Evolutionary conservation across 192 early-diverging fungal species (phyloP).

Genomic region (Podila horticola): DNA sequence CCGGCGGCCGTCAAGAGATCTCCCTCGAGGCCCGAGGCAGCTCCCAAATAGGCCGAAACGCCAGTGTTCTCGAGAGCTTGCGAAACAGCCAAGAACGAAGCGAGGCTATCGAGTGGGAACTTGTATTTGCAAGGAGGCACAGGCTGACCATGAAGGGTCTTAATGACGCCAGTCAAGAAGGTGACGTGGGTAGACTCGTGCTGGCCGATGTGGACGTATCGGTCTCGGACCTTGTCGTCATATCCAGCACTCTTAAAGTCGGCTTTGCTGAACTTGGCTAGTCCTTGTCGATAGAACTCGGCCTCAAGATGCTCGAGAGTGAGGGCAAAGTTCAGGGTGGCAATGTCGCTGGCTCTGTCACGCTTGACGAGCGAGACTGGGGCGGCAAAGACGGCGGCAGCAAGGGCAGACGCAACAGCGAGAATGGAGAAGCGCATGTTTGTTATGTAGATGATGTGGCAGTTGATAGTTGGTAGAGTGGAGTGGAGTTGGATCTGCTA

Average conservation of each 20-base stretch:
- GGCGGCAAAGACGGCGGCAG: neutral
- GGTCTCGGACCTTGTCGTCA: constrained; percentile 14
- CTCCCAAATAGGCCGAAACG: constrained; percentile 62
- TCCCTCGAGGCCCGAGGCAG: neutral
- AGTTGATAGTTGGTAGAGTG: neutral
- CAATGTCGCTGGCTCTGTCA: neutral
- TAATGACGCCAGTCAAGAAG: constrained; percentile 19
- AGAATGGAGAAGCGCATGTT: constrained; percentile 4
- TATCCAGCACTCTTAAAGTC: constrained; percentile 21
- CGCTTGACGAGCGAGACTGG: neutral
- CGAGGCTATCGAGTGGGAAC: constrained; percentile 48
- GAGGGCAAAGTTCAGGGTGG: constrained; percentile 23
- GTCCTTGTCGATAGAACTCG: constrained; percentile 32
- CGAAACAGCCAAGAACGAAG: constrained; percentile 59
- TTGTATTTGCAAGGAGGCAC: constrained; percentile 21
- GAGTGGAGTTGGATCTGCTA: neutral
- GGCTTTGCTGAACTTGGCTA: constrained; percentile 10
- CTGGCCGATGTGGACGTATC: constrained; percentile 14
- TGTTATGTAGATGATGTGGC: neutral
- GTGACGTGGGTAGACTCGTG: constrained; percentile 25
- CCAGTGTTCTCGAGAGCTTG: constrained; percentile 61
- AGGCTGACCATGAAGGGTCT: constrained; percentile 6
- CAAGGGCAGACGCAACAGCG: constrained; percentile 5
- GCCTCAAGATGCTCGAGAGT: constrained; percentile 36
- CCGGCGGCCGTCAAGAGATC: constrained; percentile 4